A percentile compares a stretch with the other conserved stretches of the same genome.
Evolutionary conservation across 805 yeast genomes (phyloP).

Genomic region (Kodamaea leandrae): DNA sequence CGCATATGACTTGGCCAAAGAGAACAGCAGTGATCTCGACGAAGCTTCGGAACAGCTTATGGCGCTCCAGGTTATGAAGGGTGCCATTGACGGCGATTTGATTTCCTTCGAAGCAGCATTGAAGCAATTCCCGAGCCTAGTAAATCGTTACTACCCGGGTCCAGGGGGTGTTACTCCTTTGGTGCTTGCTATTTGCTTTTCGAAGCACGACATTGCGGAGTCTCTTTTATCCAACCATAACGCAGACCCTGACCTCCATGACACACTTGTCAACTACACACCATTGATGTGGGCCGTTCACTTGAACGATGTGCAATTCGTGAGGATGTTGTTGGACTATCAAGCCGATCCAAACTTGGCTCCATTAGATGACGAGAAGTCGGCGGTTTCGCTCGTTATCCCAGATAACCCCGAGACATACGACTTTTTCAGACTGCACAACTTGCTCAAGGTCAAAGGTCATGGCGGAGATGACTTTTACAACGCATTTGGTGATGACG

Average conservation of each 20-base stretch:
- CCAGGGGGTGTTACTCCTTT: slow-evolving; percentile 33
- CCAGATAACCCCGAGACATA: slow-evolving; percentile 53
- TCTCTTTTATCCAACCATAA: slow-evolving; percentile 38
- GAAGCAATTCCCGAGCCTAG: slow-evolving; percentile 20
- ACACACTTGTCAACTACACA: slow-evolving; percentile 49
- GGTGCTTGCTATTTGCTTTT: slow-evolving; percentile 55
- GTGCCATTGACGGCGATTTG: slow-evolving; percentile 38
- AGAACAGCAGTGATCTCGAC: neutral
- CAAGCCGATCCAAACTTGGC: slow-evolving; percentile 61
- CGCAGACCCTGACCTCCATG: slow-evolving; percentile 51
- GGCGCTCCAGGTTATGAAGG: slow-evolving; percentile 26
- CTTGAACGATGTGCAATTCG: slow-evolving; percentile 53
- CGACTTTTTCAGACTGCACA: slow-evolving; percentile 57
- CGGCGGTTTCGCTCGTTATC: slow-evolving; percentile 56
- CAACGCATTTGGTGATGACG: slow-evolving; percentile 11
- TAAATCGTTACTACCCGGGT: slow-evolving; percentile 20
- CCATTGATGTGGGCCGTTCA: slow-evolving; percentile 88
- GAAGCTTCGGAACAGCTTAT: slow-evolving; percentile 5
- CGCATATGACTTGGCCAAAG: slow-evolving; percentile 2
- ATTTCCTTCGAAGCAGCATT: slow-evolving; percentile 30
- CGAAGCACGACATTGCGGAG: slow-evolving; percentile 48
- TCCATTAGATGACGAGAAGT: slow-evolving; percentile 33
- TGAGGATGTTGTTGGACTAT: slow-evolving; percentile 53
- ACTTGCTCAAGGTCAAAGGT: slow-evolving; percentile 20
- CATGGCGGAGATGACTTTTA: slow-evolving; percentile 13